These are phyloP conservation scores for Aspergillus fructus DNA, from an alignment of 2,329 filamentous ascomycete genomes.

Conservation along the genomic window DNA sequence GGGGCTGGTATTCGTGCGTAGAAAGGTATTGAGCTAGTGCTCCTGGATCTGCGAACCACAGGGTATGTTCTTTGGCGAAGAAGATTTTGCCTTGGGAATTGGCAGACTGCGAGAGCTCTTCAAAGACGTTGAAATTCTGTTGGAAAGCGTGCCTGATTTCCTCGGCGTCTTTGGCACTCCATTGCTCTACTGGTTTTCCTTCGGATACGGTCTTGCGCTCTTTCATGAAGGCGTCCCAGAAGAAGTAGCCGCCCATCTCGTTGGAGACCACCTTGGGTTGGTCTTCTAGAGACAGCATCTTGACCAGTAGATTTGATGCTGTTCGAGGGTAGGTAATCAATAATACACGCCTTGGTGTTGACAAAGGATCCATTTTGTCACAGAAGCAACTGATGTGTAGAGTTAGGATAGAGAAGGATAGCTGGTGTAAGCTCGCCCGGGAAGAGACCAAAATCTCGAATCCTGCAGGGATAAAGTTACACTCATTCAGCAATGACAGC, in stretches of 20 bases:
- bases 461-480: too few relatives aligned
- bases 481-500: too few relatives aligned
- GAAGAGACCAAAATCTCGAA: too few relatives aligned
- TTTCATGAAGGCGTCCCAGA: constrained; percentile 13
- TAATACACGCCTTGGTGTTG: background rate
- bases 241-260: constrained; percentile 20
- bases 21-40: constrained; percentile 2
- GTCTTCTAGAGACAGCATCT: constrained; percentile 17
- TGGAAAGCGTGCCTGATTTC: constrained; percentile 24
- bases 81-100: constrained; percentile 24
- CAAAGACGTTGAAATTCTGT: constrained; percentile 24
- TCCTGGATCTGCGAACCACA: constrained; percentile 25
- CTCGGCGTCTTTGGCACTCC: constrained; percentile 25
- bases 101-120: constrained; percentile 23
- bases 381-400: too few relatives aligned
- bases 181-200: constrained; percentile 22
- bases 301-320: constrained; percentile 21
- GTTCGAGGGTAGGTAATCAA: constrained; percentile 20
- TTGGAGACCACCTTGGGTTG: constrained; percentile 19
- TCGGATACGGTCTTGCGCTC: background rate
- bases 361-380: too few relatives aligned
- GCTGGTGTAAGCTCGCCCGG: too few relatives aligned
- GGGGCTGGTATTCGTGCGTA: constrained; percentile 10
- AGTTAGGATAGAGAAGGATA: too few relatives aligned
- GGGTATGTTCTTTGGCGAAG: constrained; percentile 38